These are phyloP conservation scores for Macrolepiota fuliginosa DNA, from an alignment of 768 basidiomycete species.

Conservation along the genomic window DNA sequence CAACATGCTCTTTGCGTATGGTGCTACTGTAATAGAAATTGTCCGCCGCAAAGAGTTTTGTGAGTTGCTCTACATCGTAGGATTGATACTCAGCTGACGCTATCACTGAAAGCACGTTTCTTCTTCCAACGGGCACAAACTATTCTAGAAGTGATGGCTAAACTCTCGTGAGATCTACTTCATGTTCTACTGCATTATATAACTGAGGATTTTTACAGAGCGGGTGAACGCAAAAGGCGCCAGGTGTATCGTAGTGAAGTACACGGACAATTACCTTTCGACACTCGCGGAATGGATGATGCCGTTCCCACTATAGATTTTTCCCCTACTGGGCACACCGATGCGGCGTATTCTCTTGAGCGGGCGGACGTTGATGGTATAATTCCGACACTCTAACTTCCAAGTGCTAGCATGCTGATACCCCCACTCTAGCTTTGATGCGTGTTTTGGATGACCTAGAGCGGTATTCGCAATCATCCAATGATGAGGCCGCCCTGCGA, in stretches of 20 bases:
- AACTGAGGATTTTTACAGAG: constrained; percentile 33
- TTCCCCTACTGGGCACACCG: constrained; percentile 62
- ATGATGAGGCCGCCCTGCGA: constrained; percentile 43
- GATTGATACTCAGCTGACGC: not conserved
- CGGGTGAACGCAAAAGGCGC: constrained; percentile 78
- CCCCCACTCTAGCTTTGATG: constrained; percentile 47
- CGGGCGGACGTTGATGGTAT: constrained; percentile 74
- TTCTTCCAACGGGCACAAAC: constrained; percentile 79
- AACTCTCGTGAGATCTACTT: constrained; percentile 65
- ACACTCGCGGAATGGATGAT: constrained; percentile 77
- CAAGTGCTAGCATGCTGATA: not conserved
- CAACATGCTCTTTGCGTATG: constrained; percentile 89
- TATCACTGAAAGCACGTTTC: constrained; percentile 53
- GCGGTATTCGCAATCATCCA: constrained; percentile 42
- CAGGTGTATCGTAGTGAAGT: constrained; percentile 84
- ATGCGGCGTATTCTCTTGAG: constrained; percentile 65
- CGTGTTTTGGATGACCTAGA: constrained; percentile 66
- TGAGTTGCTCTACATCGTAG: constrained; percentile 29
- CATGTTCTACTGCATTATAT: not conserved
- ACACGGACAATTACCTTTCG: constrained; percentile 85
- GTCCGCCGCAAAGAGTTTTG: constrained; percentile 90
- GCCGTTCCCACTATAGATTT: constrained; percentile 79
- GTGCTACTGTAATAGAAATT: constrained; percentile 87
- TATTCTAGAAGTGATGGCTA: constrained; percentile 85
- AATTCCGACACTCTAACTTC: not conserved